Evolutionary conservation across 2,329 filamentous ascomycete species (phyloP), one percentile per base, ranked within the genome.

Genomic region (Penicillium capsulatum): DNA sequence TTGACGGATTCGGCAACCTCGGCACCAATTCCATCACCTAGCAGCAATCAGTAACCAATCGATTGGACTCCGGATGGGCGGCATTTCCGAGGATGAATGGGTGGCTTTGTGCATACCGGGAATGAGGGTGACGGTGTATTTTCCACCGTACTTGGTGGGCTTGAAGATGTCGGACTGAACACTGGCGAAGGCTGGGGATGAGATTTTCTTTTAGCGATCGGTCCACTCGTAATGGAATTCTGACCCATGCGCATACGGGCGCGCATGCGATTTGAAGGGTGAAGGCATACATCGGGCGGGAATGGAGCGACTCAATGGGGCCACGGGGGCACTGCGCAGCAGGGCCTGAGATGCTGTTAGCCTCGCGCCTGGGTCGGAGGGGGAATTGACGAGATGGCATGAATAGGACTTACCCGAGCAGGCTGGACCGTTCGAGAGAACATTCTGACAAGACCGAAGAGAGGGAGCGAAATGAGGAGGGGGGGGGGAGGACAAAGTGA

Each of bases 121-220:
- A 68, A 98, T 97, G 64, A 98, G 79, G 52, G 91, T 96, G 59
- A 96, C 91, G 26, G 92, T 98, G 80, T 97, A 98, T 77, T 97
- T 98, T 75, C 91, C 88, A 69, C 92, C 92, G 70, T 90, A 97
- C 79, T 97, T 92, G 75, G 91, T 89, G 59, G 90, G 90, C 80
- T 96, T 95, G 81, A 97, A 96, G 72, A 97, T 91, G 72, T 97
- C 92, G 67, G 85, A 85, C 71, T 89, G 81, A 59, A 95, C 76
- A 51, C 87, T 94, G 59, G 88, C 87, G 67, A 89, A 75, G 52
- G 73, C 74, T 77, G 49, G 38, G 49, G 38, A 40, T 38, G 28
- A 34, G 6, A 47, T 34, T 44, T n/a, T n/a, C n/a, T n/a, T n/a
- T 57, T 47, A 60, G 51, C 34, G 20, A 13, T 9, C 16, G 17